Evolutionary conservation across 2,329 filamentous ascomycete genomes (phyloP).

Genomic region (Pseudogymnoascus sp.): DNA sequence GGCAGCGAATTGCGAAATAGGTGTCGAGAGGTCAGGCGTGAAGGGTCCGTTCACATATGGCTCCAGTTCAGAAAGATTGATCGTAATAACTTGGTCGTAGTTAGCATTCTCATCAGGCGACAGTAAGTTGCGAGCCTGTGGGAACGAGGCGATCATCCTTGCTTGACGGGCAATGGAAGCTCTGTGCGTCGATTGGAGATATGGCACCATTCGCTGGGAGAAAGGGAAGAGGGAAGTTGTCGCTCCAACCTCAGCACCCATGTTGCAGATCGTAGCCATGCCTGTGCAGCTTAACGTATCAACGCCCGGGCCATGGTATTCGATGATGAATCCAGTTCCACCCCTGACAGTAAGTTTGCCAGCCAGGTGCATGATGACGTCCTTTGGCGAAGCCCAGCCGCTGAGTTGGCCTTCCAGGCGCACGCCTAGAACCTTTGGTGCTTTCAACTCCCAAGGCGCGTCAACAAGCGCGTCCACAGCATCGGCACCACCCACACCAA

Average conservation of each 20-base stretch:
- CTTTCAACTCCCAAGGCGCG: constrained; percentile 95
- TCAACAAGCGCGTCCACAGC: constrained; percentile 95
- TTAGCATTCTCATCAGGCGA: constrained; percentile 72
- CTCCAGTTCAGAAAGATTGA: constrained; percentile 83
- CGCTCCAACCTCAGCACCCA: constrained; percentile 85
- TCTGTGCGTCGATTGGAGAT: constrained; percentile 78
- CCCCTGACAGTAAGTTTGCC: constrained; percentile 87
- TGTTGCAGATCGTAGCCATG: constrained; percentile 87
- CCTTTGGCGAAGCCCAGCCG: constrained; percentile 92
- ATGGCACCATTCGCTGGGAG: constrained; percentile 73
- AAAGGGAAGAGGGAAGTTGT: constrained; percentile 95
- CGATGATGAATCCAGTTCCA: constrained; percentile 89
- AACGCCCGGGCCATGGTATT: constrained; percentile 88
- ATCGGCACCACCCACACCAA: constrained; percentile 94
- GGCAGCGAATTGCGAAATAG: constrained; percentile 81
- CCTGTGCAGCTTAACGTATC: constrained; percentile 85
- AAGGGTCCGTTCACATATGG: constrained; percentile 97
- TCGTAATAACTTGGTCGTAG: constrained; percentile 86
- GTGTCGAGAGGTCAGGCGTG: constrained; percentile 90
- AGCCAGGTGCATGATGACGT: constrained; percentile 84
- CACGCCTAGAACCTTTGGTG: constrained; percentile 83
- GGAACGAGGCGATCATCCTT: constrained; percentile 23
- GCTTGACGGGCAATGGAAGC: constrained; percentile 34
- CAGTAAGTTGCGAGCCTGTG: constrained; percentile 54
- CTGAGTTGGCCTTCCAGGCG: constrained; percentile 74